These are phyloP conservation scores for Yueomyces sp. DNA, from an alignment of 805 yeast genomes.

Conservation along the genomic window DNA sequence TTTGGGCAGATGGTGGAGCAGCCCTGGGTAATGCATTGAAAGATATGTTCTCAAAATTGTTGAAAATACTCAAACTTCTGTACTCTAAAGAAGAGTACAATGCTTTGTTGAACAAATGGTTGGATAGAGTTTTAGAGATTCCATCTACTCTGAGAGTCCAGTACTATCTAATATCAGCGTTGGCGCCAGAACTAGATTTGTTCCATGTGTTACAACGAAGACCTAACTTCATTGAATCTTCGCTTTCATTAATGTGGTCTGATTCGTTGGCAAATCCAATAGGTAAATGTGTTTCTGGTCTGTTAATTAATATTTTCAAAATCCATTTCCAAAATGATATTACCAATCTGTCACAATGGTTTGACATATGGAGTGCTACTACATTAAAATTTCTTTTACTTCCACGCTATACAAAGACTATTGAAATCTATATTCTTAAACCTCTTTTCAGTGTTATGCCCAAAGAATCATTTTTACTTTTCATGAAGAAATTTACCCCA, in stretches of 20 bases:
- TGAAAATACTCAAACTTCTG: slow-evolving; percentile 27
- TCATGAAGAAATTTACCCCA: slow-evolving; percentile 18
- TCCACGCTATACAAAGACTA: slow-evolving; percentile 28
- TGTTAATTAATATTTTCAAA: slow-evolving; percentile 26
- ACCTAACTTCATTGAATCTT: slow-evolving; percentile 33
- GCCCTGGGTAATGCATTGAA: slow-evolving; percentile 58
- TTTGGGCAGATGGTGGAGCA: slow-evolving; percentile 59
- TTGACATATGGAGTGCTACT: slow-evolving; percentile 35
- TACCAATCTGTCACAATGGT: slow-evolving; percentile 27
- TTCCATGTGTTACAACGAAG: slow-evolving; percentile 28
- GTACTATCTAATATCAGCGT: slow-evolving; percentile 45
- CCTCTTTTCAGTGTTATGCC: slow-evolving; percentile 40
- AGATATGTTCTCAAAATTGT: slow-evolving; percentile 43
- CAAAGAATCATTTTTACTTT: slow-evolving; percentile 27
- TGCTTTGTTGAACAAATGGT: slow-evolving; percentile 32
- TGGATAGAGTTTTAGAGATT: slow-evolving; percentile 28
- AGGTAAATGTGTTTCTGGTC: slow-evolving; percentile 39
- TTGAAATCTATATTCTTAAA: slow-evolving; percentile 51
- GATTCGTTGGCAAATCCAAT: slow-evolving; percentile 54
- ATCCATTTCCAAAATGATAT: slow-evolving; percentile 13
- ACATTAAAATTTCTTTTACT: slow-evolving; percentile 26
- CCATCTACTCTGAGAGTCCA: slow-evolving; percentile 43
- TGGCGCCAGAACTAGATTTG: slow-evolving; percentile 37
- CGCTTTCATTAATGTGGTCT: slow-evolving; percentile 37
- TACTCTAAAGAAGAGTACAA: slow-evolving; percentile 9